Evolutionary conservation across 2,329 filamentous ascomycete species (phyloP).

Genomic region (Aspergillus sp.): DNA sequence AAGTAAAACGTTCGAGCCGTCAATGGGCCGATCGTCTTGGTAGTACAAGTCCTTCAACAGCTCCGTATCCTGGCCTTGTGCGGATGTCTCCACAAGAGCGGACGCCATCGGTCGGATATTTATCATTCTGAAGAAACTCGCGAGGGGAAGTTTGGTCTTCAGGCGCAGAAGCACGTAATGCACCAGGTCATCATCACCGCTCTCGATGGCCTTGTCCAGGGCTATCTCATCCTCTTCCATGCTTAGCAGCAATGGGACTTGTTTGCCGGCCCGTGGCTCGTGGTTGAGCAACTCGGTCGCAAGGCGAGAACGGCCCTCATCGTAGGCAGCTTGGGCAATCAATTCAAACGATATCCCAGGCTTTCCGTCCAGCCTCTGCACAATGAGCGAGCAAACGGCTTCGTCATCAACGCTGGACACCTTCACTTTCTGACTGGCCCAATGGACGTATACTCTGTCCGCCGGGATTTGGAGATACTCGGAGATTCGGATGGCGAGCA

Average conservation of each 20-base stretch:
- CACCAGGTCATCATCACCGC: constrained; percentile 88
- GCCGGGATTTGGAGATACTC: constrained; percentile 78
- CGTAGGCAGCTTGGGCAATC: constrained; percentile 85
- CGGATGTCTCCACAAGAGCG: constrained; percentile 78
- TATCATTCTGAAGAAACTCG: constrained; percentile 85
- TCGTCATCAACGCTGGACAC: constrained; percentile 78
- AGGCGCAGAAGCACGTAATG: constrained; percentile 79
- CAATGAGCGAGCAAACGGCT: constrained; percentile 73
- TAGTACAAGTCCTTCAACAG: constrained; percentile 94
- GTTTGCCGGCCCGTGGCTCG: constrained; percentile 87
- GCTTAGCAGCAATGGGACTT: constrained; percentile 82
- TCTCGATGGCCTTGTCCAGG: constrained; percentile 92
- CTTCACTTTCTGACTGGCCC: constrained; percentile 91
- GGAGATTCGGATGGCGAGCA: constrained; percentile 79
- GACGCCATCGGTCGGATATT: constrained; percentile 77
- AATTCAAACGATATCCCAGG: constrained; percentile 91
- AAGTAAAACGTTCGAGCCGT: constrained; percentile 80
- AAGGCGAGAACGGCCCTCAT: constrained; percentile 80
- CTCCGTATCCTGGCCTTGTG: constrained; percentile 66
- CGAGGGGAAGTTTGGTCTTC: constrained; percentile 80
- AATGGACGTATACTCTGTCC: constrained; percentile 88
- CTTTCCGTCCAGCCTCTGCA: constrained; percentile 77
- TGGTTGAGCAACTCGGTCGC: constrained; percentile 88
- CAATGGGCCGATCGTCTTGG: constrained; percentile 83
- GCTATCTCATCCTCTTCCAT: constrained; percentile 96